Evolutionary conservation across 345 rosid genomes (phyloP).

Genomic region (Reutealis trisperma): DNA sequence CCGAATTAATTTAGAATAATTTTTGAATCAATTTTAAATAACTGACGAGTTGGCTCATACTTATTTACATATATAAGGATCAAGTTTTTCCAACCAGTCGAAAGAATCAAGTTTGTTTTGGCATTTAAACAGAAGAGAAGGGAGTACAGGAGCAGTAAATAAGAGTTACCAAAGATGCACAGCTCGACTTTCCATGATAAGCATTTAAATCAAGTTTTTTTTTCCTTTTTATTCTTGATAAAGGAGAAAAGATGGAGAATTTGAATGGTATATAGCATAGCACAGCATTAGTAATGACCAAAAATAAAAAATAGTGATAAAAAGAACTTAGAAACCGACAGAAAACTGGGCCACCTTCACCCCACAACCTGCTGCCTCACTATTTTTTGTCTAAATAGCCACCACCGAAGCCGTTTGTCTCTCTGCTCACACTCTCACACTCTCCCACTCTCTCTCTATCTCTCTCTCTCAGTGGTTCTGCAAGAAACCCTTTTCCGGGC

Average conservation of each 20-base stretch:
- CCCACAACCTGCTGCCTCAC: slow-evolving; percentile 6
- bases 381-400: slow-evolving; percentile 2
- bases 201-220: background rate
- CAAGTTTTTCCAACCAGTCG: background rate
- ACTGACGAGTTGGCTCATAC: too few species aligned
- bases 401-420: background rate
- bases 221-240: background rate
- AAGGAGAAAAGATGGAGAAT: background rate
- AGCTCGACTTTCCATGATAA: slow-evolving; percentile 15
- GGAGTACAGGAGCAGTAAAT: too few species aligned
- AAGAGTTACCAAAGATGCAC: background rate
- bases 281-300: too few species aligned
- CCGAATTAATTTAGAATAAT: too few species aligned
- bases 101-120: background rate
- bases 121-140: too few species aligned
- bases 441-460: background rate
- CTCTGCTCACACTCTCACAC: background rate
- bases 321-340: slow-evolving; percentile 15
- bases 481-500: background rate
- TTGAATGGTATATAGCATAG: background rate
- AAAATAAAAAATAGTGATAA: too few species aligned
- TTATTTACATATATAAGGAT: too few species aligned
- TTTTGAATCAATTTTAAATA: too few species aligned
- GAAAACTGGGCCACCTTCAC: background rate
- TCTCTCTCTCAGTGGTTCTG: background rate